Evolutionary conservation across 768 basidiomycete species (phyloP), one percentile per base, ranked within the genome.

Genomic region (Rhizopogon rudus): DNA sequence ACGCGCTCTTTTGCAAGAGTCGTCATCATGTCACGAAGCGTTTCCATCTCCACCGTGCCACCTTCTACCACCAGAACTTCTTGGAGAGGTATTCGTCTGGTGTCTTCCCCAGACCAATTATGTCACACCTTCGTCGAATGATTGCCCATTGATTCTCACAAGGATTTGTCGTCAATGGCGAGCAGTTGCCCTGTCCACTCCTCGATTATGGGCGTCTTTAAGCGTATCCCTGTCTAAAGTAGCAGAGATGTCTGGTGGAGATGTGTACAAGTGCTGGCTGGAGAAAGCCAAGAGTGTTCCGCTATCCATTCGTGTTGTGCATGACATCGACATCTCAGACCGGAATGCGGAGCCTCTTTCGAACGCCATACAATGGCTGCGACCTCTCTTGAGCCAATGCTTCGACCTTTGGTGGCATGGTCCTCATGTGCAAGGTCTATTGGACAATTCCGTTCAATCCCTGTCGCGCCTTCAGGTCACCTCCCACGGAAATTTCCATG

Each of bases 341-440:
- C 29, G 55, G 6, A 56, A 66, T 22, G n/a, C 37, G 0, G 13
- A 45, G 3, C 28, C 52, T 2, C 17, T 58, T 12, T 51, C 58
- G 2, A 52, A 57, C 16, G 40, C 57, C 3, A 43, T 60, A 7
- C 50, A 35, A 33, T 70, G 68, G 67, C 61, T 70, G 13, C 60
- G 52, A 6, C 66, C 57, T 2, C 40, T 67, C 42, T 43, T 70
- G 33, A 8, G 44, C n/a, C 61, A 51, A 5, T 70, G 63, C 43
- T 35, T 33, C 7, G 68, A 71, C 45, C 56, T 70, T 17, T 70
- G 70, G 68, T 70, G 65, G 68, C 60, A 70, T n/a, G 68, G 68
- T 0, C 61, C 69, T 9, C 61, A 58, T 31, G 16, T 71, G 6
- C 60, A 60, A 20, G 44, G 54, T 1, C 42, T 68, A 5, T 60